phyloP scores from a whole-genome alignment of 2,329 filamentous ascomycete genomes.

The Xylariaceae sp. region DNA sequence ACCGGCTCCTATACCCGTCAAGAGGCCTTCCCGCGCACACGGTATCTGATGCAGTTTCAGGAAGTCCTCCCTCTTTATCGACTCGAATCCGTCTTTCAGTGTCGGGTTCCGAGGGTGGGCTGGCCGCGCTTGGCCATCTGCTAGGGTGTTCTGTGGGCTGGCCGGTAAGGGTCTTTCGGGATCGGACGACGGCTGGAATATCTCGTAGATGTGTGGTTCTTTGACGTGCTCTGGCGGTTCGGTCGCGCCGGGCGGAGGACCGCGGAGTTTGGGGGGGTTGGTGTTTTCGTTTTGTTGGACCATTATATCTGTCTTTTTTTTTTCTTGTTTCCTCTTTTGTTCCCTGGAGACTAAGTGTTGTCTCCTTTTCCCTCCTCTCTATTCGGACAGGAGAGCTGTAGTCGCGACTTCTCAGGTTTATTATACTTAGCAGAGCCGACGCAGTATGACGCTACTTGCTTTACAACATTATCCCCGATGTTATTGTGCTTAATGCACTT shows the following conservation, averaged over 20 bases:
- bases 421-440: too few relatives aligned
- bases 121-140: conserved; percentile 26
- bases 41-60: conserved; percentile 69
- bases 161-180: conserved; percentile 7
- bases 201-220: conserved; percentile 35
- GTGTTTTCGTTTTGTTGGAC: too few relatives aligned
- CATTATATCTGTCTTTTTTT: too few relatives aligned
- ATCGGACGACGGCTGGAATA: conserved; percentile 30
- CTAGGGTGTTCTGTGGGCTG: conserved; percentile 21
- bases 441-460: conserved; percentile 12
- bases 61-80: conserved; percentile 64
- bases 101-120: conserved; percentile 37
- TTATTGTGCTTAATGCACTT: too few relatives aligned
- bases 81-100: conserved; percentile 59
- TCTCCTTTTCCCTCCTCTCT: too few relatives aligned
- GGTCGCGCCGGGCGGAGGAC: conserved; percentile 32
- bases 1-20: conserved; percentile 77
- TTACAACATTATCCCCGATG: neutral
- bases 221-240: conserved; percentile 31
- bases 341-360: too few relatives aligned
- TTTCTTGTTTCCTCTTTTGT: too few relatives aligned
- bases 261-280: conserved; percentile 21
- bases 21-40: conserved; percentile 75
- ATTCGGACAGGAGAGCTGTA: too few relatives aligned
- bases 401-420: too few relatives aligned